These are phyloP conservation scores for Lentinus brumalis DNA, from an alignment of 768 basidiomycete genomes.

Conservation along the genomic window DNA sequence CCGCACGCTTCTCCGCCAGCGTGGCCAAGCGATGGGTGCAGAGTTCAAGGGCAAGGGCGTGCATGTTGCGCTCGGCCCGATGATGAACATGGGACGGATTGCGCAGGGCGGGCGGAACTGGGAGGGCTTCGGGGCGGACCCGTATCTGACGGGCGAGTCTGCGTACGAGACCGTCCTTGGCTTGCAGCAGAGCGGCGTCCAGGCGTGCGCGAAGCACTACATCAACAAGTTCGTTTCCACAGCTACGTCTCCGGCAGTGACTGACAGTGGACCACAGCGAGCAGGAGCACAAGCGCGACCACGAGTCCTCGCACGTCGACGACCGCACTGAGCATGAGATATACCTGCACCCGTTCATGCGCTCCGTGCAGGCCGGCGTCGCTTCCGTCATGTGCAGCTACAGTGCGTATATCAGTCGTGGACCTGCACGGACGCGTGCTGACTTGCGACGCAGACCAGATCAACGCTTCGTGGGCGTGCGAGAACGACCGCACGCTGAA, in stretches of 20 bases:
- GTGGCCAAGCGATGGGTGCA: slow-evolving; percentile 77
- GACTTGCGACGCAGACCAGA: slow-evolving; percentile 50
- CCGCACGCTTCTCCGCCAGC: slow-evolving; percentile 71
- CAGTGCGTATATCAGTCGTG: slow-evolving; percentile 56
- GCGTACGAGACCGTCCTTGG: slow-evolving; percentile 83
- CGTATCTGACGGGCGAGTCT: slow-evolving; percentile 78
- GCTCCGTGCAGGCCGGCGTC: slow-evolving; percentile 74
- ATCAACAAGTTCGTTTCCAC: slow-evolving; percentile 61
- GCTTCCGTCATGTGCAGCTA: slow-evolving; percentile 78
- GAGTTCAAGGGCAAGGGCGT: slow-evolving; percentile 87
- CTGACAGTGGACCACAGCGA: slow-evolving; percentile 43
- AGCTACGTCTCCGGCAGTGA: too few relatives aligned
- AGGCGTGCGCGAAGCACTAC: slow-evolving; percentile 85
- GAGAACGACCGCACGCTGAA: slow-evolving; percentile 73
- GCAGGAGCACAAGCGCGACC: slow-evolving; percentile 63
- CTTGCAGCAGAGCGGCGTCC: slow-evolving; percentile 76
- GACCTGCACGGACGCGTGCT: background rate
- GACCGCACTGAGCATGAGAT: slow-evolving; percentile 81
- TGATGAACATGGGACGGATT: slow-evolving; percentile 86
- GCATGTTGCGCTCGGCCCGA: slow-evolving; percentile 73
- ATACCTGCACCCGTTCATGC: slow-evolving; percentile 69
- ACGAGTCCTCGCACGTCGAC: slow-evolving; percentile 67
- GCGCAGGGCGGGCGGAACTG: slow-evolving; percentile 86
- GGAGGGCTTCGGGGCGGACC: slow-evolving; percentile 96
- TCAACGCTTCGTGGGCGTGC: slow-evolving; percentile 76